phyloP scores from a whole-genome alignment of 495 filamentous ascomycete species.

The Rostrohypoxylon terebratum region DNA sequence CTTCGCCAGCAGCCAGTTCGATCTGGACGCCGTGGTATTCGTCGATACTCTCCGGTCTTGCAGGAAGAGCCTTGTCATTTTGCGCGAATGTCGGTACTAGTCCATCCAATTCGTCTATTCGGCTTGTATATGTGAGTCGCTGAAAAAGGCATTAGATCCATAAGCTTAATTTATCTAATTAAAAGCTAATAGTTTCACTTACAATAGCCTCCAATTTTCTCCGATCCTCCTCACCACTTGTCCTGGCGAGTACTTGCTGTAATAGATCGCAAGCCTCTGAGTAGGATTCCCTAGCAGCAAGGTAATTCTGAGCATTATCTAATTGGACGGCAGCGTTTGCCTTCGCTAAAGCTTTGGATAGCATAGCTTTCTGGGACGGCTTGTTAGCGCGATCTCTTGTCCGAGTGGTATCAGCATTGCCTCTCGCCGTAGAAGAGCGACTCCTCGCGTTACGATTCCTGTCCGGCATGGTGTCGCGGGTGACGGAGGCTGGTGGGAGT shows the following conservation, averaged over 20 bases:
- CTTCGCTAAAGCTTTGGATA: constrained; percentile 92
- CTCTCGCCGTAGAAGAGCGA: constrained; percentile 58
- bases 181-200: constrained; percentile 58
- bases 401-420: constrained; percentile 55
- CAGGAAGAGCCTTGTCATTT: constrained; percentile 79
- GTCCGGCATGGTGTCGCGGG: constrained; percentile 45
- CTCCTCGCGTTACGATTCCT: constrained; percentile 61
- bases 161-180: neutral
- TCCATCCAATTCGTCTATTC: constrained; percentile 84
- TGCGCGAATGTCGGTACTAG: constrained; percentile 69
- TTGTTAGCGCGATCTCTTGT: constrained; percentile 54
- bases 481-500: constrained; percentile 41
- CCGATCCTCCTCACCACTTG: constrained; percentile 84
- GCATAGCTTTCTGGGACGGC: constrained; percentile 89
- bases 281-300: constrained; percentile 93
- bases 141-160: constrained; percentile 50
- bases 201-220: constrained; percentile 93
- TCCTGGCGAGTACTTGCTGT: constrained; percentile 86
- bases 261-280: constrained; percentile 88
- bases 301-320: constrained; percentile 94
- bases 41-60: constrained; percentile 75
- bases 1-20: constrained; percentile 64
- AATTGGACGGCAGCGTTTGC: constrained; percentile 94
- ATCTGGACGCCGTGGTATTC: constrained; percentile 67
- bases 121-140: constrained; percentile 88